Evolutionary conservation across 139 green algal genomes (phyloP).

Genomic region (Nannochloris sp.): DNA sequence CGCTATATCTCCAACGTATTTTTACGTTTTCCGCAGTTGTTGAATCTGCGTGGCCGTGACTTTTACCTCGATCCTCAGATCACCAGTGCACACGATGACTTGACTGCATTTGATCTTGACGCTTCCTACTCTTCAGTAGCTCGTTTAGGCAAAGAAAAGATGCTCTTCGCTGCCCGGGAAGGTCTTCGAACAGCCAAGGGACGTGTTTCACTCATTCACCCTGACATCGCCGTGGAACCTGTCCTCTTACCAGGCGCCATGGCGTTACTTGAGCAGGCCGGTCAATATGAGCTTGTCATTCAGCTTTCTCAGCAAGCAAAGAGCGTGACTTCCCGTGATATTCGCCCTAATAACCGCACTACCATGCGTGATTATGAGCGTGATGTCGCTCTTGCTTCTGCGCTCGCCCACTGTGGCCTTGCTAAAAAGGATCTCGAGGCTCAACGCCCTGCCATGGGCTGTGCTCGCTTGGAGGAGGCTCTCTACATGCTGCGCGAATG

Average conservation of each 20-base stretch:
- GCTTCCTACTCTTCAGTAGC: slow-evolving; percentile 32
- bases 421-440: slow-evolving; percentile 26
- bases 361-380: slow-evolving; percentile 8
- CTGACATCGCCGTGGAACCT: slow-evolving; percentile 28
- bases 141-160: slow-evolving; percentile 22
- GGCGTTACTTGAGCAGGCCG: slow-evolving; percentile 50
- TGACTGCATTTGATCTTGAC: neutral
- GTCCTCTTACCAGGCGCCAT: slow-evolving; percentile 47
- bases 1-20: too few relatives aligned
- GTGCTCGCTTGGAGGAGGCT: slow-evolving; percentile 48
- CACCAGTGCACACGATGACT: neutral
- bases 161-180: slow-evolving; percentile 37
- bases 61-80: slow-evolving; percentile 5
- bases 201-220: slow-evolving; percentile 12
- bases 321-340: slow-evolving; percentile 14
- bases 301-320: slow-evolving; percentile 19
- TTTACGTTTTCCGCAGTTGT: neutral
- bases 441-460: slow-evolving; percentile 15
- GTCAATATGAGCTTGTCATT: slow-evolving; percentile 35
- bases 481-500: slow-evolving; percentile 31
- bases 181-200: slow-evolving; percentile 19
- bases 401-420: slow-evolving; percentile 48
- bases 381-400: slow-evolving; percentile 48
- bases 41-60: neutral
- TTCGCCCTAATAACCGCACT: neutral